A percentile compares a stretch with the other conserved stretches of the same genome.
Conservation (phyloP, 148 eudicot genomes). For the Spergularia bocconei region DNA sequence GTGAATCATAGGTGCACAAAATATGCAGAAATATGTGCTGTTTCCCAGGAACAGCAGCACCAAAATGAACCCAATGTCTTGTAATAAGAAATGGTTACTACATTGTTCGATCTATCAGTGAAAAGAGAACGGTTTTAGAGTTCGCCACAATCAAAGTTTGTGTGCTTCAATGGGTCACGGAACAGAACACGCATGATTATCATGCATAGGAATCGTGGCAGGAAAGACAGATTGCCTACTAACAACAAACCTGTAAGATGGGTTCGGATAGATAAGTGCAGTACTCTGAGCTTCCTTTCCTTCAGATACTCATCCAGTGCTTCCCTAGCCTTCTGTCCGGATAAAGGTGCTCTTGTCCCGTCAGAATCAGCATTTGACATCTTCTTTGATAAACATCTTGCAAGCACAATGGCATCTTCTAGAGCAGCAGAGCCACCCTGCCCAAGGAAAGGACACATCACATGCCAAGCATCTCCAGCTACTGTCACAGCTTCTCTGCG, state of each 20-base stretch:
- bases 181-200: conserved; percentile 34
- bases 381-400: conserved; percentile 38
- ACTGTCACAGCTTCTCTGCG: conserved; percentile 42
- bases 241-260: conserved; percentile 37
- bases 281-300: conserved; percentile 42
- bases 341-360: not conserved
- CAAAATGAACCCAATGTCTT: no score
- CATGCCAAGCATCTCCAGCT: conserved; percentile 73
- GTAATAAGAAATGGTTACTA: no score
- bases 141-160: conserved; percentile 41
- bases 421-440: conserved; percentile 67
- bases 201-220: conserved; percentile 31
- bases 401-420: conserved; percentile 67
- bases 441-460: conserved; percentile 71
- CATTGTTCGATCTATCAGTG: no score
- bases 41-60: not conserved
- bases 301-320: conserved; percentile 47
- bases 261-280: conserved; percentile 33
- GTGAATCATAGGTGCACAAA: not conserved
- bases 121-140: conserved; percentile 16
- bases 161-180: conserved; percentile 25
- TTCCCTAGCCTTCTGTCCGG: conserved; percentile 27
- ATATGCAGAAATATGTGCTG: not conserved
- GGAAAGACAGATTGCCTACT: conserved; percentile 26
- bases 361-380: not conserved